Evolutionary conservation across 75 land plant species (phyloP).

Genomic region (Sequoiadendron giganteum): DNA sequence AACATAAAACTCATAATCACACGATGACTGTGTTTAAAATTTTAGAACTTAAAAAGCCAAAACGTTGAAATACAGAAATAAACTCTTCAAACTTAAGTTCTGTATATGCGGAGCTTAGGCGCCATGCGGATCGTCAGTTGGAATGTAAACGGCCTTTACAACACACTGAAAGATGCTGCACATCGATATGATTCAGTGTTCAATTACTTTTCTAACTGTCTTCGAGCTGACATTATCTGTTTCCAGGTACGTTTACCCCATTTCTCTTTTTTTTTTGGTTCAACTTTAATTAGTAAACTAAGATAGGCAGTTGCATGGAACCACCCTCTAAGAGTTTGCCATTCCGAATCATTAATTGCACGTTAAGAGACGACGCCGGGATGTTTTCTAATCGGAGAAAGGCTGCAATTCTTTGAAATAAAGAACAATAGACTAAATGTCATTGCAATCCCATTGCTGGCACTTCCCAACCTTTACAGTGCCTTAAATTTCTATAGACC

Average conservation of each 20-base stretch:
- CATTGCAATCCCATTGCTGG: not conserved
- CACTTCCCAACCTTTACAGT: not conserved
- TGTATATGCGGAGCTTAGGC: not conserved
- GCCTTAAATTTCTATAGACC: not conserved
- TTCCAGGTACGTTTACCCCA: slow-evolving; percentile 23
- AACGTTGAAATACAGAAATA: not conserved
- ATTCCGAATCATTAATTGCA: not conserved
- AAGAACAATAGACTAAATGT: not conserved
- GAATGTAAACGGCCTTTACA: slow-evolving; percentile 46
- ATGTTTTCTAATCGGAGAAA: not conserved
- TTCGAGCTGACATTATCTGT: slow-evolving; percentile 39
- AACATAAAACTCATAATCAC: too few relatives aligned
- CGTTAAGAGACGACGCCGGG: not conserved
- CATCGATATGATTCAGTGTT: slow-evolving; percentile 26
- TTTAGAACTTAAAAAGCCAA: too few relatives aligned
- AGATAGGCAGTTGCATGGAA: not conserved
- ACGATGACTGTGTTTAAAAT: too few relatives aligned
- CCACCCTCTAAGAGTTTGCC: not conserved
- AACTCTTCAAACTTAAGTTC: not conserved
- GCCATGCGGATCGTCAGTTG: slow-evolving; percentile 33
- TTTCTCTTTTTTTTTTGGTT: not conserved
- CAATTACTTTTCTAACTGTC: slow-evolving; percentile 27
- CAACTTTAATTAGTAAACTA: not conserved
- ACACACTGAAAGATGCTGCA: slow-evolving; percentile 43
- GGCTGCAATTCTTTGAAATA: not conserved